These are phyloP conservation scores for Zymoseptoria tritici DNA, from an alignment of 2,329 filamentous ascomycete species.

Conservation along the genomic window DNA sequence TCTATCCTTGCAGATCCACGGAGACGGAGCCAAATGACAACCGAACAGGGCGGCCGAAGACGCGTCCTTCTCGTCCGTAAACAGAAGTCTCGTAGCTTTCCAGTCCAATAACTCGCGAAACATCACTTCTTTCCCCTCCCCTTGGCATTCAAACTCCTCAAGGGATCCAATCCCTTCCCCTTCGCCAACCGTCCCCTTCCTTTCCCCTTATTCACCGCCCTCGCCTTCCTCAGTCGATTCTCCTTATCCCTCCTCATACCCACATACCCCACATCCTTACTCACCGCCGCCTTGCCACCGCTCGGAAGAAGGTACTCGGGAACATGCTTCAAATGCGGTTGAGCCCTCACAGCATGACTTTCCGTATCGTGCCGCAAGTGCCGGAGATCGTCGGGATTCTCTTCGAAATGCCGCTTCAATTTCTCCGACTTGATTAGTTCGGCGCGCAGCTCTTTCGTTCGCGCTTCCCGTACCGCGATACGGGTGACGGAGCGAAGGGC, in stretches of 20 bases:
- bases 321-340: constrained; percentile 87
- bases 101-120: too few relatives aligned
- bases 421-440: constrained; percentile 93
- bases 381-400: constrained; percentile 82
- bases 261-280: constrained; percentile 67
- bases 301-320: constrained; percentile 85
- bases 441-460: constrained; percentile 77
- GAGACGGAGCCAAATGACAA: too few relatives aligned
- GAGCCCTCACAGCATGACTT: constrained; percentile 70
- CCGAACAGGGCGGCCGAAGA: too few relatives aligned
- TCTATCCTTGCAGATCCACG: too few relatives aligned
- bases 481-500: constrained; percentile 84
- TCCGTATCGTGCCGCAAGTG: constrained; percentile 89
- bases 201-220: constrained; percentile 37
- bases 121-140: constrained; percentile 27
- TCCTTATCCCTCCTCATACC: constrained; percentile 48
- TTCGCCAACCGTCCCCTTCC: constrained; percentile 47
- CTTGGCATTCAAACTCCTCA: constrained; percentile 71
- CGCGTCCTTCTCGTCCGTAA: too few relatives aligned
- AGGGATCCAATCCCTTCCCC: constrained; percentile 67
- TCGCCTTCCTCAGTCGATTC: constrained; percentile 42
- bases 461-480: constrained; percentile 81
- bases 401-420: constrained; percentile 89
- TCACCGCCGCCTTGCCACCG: constrained; percentile 59
- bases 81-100: too few relatives aligned